Conservation (phyloP, 345 rosid genomes). For the Eucalyptus tenuipes region DNA sequence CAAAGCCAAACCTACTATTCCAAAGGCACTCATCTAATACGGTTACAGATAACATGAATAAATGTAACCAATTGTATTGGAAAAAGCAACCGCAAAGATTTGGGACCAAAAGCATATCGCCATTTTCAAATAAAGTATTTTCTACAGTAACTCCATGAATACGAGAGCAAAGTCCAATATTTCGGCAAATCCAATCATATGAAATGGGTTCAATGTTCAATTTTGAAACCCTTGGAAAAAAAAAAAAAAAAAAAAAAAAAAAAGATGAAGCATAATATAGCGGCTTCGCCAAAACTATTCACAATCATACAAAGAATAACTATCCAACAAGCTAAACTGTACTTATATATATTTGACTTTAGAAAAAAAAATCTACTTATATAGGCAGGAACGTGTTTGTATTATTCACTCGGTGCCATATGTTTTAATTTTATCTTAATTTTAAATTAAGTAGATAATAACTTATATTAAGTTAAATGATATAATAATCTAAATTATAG, state of each 20-base stretch:
- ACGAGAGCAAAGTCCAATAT: fast-evolving
- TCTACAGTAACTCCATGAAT: neutral
- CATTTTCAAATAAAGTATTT: too few relatives aligned
- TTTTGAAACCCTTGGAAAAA: too few relatives aligned
- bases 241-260: too few relatives aligned
- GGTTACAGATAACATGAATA: fast-evolving
- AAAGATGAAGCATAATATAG: too few relatives aligned
- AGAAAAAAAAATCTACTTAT: neutral
- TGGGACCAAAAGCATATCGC: neutral
- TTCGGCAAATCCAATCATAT: too few relatives aligned
- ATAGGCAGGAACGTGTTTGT: neutral
- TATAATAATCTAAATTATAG: neutral
- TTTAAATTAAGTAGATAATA: neutral
- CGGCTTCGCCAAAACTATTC: fast-evolving
- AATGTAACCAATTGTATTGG: fast-evolving
- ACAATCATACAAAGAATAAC: neutral
- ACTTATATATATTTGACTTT: neutral
- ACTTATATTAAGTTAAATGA: neutral
- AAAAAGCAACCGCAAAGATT: neutral
- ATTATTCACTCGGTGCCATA: neutral
- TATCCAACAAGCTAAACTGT: neutral
- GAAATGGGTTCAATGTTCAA: too few relatives aligned
- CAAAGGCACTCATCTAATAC: neutral
- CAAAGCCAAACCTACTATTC: neutral
- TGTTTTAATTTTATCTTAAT: neutral